These are phyloP conservation scores for Articulospora tetracladia DNA, from an alignment of 495 filamentous ascomycete species.

Conservation along the genomic window DNA sequence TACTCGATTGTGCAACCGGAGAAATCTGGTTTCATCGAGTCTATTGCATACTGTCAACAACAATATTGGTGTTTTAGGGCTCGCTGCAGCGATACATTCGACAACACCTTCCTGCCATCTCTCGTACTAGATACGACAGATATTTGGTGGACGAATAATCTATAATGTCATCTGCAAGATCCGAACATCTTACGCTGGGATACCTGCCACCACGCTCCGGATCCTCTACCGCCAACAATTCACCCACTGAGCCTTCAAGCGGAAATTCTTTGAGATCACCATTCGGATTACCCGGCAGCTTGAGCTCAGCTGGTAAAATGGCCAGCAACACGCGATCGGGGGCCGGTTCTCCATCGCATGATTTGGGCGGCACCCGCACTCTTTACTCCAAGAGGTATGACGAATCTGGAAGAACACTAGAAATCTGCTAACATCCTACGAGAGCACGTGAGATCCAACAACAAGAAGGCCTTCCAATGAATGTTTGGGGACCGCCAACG, in stretches of 20 bases:
- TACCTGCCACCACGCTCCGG: conserved; percentile 72
- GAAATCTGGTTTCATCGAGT: conserved; percentile 2
- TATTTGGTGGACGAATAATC: conserved; percentile 48
- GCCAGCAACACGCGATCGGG: conserved; percentile 76
- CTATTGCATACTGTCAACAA: neutral
- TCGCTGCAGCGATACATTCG: conserved; percentile 14
- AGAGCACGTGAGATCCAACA: conserved; percentile 96
- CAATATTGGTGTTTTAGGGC: neutral
- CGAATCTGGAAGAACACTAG: neutral
- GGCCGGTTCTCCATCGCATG: conserved; percentile 96
- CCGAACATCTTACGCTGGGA: conserved; percentile 71
- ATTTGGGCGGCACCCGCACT: conserved; percentile 64
- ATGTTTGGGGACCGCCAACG: conserved; percentile 92
- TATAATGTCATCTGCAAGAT: conserved; percentile 93
- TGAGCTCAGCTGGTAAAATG: conserved; percentile 62
- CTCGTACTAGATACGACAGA: conserved; percentile 22
- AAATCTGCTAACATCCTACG: conserved; percentile 20
- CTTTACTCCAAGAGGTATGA: conserved; percentile 91
- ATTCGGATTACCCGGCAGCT: conserved; percentile 62
- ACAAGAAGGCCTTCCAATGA: conserved; percentile 78
- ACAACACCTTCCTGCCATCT: conserved; percentile 22
- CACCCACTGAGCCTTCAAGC: conserved; percentile 77
- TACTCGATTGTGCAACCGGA: neutral
- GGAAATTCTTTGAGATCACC: conserved; percentile 67
- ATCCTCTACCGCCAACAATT: conserved; percentile 82